Conservation (phyloP, 495 filamentous ascomycete genomes). For the Hypoxylon fuscum region DNA sequence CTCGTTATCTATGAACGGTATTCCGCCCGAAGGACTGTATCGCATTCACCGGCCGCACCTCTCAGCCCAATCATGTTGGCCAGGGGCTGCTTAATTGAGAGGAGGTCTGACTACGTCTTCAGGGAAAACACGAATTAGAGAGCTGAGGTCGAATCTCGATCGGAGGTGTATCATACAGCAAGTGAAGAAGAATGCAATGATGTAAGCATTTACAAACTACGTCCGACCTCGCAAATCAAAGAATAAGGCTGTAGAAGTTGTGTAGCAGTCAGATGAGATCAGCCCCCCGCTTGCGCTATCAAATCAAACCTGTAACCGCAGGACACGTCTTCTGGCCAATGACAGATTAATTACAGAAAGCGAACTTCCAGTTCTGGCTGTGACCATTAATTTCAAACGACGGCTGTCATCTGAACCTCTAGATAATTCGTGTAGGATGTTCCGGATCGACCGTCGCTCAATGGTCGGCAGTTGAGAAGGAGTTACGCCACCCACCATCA, state of each 20-base stretch:
- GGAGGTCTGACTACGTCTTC: not conserved
- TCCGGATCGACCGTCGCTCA: constrained; percentile 10
- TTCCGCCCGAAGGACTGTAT: no score
- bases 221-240: constrained; percentile 26
- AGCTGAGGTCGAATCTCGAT: not conserved
- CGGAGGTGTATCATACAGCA: constrained; percentile 3
- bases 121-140: not conserved
- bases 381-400: constrained; percentile 25
- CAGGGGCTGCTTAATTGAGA: no score
- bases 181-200: constrained; percentile 3
- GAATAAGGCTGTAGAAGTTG: constrained; percentile 15
- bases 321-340: constrained; percentile 25
- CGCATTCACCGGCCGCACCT: not conserved
- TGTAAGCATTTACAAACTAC: constrained; percentile 15
- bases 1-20: no score
- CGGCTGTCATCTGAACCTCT: constrained; percentile 12
- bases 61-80: not conserved
- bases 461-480: constrained; percentile 33
- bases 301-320: constrained; percentile 13
- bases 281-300: constrained; percentile 25
- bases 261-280: constrained; percentile 29
- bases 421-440: constrained; percentile 9
- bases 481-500: constrained; percentile 21
- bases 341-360: constrained; percentile 16
- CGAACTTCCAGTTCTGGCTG: constrained; percentile 25